Base-by-base conservation (phyloP, 257 asterid species). In the Nicotiana sylvestris region DNA sequence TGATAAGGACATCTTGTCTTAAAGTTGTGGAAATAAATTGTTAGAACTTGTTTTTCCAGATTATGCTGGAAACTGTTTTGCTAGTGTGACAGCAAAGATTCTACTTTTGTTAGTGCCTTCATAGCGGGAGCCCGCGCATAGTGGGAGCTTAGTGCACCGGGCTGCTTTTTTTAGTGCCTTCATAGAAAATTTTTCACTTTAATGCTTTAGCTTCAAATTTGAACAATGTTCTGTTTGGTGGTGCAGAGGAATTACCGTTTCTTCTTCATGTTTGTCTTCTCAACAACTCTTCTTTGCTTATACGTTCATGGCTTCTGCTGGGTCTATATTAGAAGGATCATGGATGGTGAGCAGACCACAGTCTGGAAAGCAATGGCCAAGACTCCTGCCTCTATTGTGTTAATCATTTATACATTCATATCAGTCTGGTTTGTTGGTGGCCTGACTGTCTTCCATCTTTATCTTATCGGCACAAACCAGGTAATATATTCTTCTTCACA, bases 361-460 rank as follows among this genome's bases (percentile, higher is more conserved):
- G 93, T 96, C 39, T 94, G 98, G 97, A 89, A 88, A 87, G 99
- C 99, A 81, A 92, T 96, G 97, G 92, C 86, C 87, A 93, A 91
- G 86, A 94, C 98, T 86, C 99, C 99, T 79, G 98, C 98, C 39
- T 92, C 98, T 1, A 93, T 93, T 58, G 67, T 93, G 89, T 84
- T 96, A 80, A 93, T 94, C 97, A 91, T 82, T 32, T 96, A 90
- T 83, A 88, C 98, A 86, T 96, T 96, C 82, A 91, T 95, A 85
- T 88, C 98, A 87, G 87, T 96, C 70, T 96, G 99, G 99, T 96
- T 96, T 87, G 98, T 96, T 81, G 99, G 99, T 81, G 99, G 99
- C 51, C 97, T 96, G 85, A 91, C 99, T 64, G 97, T 97, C 82
- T 96, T 96, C 88, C 99, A 96, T 87, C 92, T 90, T 65, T 96